phyloP scores from a whole-genome alignment of 2,329 filamentous ascomycete species.

The Aureobasidium musti region DNA sequence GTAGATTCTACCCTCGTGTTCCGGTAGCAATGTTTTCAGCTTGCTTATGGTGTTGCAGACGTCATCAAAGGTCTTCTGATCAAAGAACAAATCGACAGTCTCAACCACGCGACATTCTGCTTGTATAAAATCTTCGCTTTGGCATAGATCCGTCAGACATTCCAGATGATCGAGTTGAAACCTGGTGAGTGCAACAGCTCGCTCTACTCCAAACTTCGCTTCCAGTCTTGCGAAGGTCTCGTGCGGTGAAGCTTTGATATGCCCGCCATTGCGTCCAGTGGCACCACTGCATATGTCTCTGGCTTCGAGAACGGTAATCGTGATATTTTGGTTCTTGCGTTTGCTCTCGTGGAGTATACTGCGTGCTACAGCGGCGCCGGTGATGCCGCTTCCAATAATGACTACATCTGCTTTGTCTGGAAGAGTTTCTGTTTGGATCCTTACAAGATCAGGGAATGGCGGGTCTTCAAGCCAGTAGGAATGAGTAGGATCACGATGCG shows the following conservation, averaged over 20 bases:
- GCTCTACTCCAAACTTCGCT: neutral
- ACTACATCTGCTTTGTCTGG: constrained; percentile 33
- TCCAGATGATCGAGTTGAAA: neutral
- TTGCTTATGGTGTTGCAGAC: neutral
- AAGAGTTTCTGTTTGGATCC: constrained; percentile 31
- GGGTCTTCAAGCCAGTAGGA: constrained; percentile 38
- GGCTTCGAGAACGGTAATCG: constrained; percentile 47
- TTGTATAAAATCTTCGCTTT: neutral
- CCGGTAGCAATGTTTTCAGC: neutral
- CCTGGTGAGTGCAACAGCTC: constrained; percentile 1
- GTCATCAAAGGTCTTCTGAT: constrained; percentile 6
- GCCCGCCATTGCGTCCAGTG: constrained; percentile 51
- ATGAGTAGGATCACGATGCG: constrained; percentile 32
- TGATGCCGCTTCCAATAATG: constrained; percentile 36
- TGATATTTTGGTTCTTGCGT: constrained; percentile 31
- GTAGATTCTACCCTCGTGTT: neutral
- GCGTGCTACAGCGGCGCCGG: constrained; percentile 37
- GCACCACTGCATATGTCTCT: constrained; percentile 49
- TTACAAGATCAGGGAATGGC: constrained; percentile 32
- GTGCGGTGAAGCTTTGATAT: constrained; percentile 40
- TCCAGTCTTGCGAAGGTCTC: neutral
- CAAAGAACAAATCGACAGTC: neutral
- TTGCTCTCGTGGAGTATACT: constrained; percentile 39
- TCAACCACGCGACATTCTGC: neutral
- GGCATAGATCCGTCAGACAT: neutral